Percentiles rank a stretch among this genome's conserved stretches.
phyloP scores from a whole-genome alignment of 75 land plant genomes.

The Sequoia sempervirens region DNA sequence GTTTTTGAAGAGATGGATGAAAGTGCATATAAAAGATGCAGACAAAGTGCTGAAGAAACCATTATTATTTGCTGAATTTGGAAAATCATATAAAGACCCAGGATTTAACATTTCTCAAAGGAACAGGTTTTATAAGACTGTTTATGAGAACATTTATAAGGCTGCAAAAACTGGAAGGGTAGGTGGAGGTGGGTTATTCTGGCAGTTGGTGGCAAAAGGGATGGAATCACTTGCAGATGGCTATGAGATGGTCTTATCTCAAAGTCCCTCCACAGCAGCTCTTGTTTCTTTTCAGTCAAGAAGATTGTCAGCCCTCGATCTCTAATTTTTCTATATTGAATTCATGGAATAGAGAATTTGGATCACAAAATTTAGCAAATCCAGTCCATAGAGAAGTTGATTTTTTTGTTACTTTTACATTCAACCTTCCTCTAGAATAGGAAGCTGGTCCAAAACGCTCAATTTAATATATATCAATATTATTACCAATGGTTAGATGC shows the following conservation, averaged over 20 bases:
- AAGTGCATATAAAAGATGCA: slow-evolving; percentile 33
- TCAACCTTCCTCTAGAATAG: no score
- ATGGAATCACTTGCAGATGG: slow-evolving; percentile 18
- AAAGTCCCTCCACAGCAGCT: slow-evolving; percentile 46
- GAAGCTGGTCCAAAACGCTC: no score
- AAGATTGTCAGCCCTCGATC: neutral
- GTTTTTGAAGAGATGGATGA: slow-evolving; percentile 37
- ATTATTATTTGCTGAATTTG: slow-evolving; percentile 51
- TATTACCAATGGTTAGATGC: no score
- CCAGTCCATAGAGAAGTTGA: no score
- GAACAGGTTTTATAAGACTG: slow-evolving; percentile 9
- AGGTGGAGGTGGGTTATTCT: slow-evolving; percentile 34
- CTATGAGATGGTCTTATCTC: slow-evolving; percentile 14
- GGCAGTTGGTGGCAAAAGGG: slow-evolving; percentile 25
- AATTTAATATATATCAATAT: no score
- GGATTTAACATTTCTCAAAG: slow-evolving; percentile 11
- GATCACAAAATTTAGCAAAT: no score
- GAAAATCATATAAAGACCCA: slow-evolving; percentile 20
- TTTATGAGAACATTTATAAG: slow-evolving; percentile 27
- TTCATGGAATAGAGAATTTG: neutral
- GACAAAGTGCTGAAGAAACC: slow-evolving; percentile 33
- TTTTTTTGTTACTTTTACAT: no score
- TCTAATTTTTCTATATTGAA: neutral
- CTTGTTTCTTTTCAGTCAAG: slow-evolving; percentile 46
- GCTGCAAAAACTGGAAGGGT: slow-evolving; percentile 27